Conservation (phyloP, 1,284 basidiomycete species). For the Takashimella koratensis region DNA sequence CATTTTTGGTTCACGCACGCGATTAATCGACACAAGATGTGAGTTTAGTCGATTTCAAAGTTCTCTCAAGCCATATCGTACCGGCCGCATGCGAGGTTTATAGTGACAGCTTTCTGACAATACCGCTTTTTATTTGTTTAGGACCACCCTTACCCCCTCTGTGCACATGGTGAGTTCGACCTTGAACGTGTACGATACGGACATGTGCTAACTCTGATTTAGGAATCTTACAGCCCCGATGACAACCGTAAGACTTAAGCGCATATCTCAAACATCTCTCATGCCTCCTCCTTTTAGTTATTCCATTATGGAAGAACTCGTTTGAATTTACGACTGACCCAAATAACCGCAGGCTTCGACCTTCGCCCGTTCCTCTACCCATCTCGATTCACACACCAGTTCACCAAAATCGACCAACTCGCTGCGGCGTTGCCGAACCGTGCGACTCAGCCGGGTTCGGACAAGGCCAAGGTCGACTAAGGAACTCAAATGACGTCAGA, state of each 20-base stretch:
- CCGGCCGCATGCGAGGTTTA: not conserved
- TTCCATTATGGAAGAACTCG: too few relatives aligned
- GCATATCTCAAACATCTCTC: not conserved
- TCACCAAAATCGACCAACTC: slow-evolving; percentile 84
- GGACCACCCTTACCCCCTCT: slow-evolving; percentile 88
- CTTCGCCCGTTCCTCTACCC: slow-evolving; percentile 94
- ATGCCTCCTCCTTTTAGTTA: not conserved
- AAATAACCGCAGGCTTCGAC: slow-evolving; percentile 71
- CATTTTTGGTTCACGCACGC: slow-evolving; percentile 96
- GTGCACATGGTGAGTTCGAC: slow-evolving; percentile 78
- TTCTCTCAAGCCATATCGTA: too few relatives aligned
- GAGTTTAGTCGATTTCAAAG: too few relatives aligned
- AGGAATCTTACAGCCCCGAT: slow-evolving; percentile 95
- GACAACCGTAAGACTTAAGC: slow-evolving; percentile 71
- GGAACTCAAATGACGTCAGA: not conserved
- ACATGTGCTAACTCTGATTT: slow-evolving; percentile 8
- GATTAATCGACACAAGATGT: slow-evolving; percentile 96
- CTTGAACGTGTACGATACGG: slow-evolving; percentile 13
- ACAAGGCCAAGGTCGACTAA: slow-evolving; percentile 53
- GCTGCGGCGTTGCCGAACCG: slow-evolving; percentile 70
- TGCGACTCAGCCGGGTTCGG: slow-evolving; percentile 51
- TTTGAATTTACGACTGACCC: too few relatives aligned
- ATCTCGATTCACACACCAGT: slow-evolving; percentile 91
- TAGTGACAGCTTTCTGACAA: not conserved
- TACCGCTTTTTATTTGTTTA: slow-evolving; percentile 8